phyloP scores from a whole-genome alignment of 768 basidiomycete species.

The Clitopilus passeckerianus region DNA sequence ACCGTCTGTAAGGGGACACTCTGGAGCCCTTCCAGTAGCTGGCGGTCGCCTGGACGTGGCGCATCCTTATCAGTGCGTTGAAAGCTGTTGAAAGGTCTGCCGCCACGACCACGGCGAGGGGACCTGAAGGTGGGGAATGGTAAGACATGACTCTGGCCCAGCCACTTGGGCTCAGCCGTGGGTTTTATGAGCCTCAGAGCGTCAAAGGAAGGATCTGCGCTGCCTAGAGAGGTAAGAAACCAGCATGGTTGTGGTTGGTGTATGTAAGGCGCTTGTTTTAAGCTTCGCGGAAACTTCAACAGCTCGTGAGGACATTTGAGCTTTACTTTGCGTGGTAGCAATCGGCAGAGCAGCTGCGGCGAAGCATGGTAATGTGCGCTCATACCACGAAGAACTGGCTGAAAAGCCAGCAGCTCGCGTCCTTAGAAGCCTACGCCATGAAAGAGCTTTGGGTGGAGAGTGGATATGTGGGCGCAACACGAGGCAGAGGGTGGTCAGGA shows the following conservation, averaged over 20 bases:
- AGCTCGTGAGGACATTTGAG: background rate
- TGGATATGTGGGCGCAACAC: too few relatives aligned
- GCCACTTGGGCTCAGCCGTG: background rate
- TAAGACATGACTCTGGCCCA: background rate
- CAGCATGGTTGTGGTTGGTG: background rate
- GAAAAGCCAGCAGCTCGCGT: background rate
- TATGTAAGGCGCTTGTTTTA: background rate
- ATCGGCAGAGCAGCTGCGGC: too few relatives aligned
- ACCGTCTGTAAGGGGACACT: slow-evolving; percentile 22
- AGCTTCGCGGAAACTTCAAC: background rate
- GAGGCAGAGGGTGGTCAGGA: too few relatives aligned
- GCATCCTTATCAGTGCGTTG: background rate
- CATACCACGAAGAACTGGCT: background rate
- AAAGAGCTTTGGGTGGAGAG: too few relatives aligned
- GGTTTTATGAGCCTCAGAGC: background rate
- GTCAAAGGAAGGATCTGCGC: background rate
- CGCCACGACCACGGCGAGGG: background rate
- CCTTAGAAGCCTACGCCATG: too few relatives aligned
- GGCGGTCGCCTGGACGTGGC: slow-evolving; percentile 26
- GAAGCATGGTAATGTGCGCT: too few relatives aligned
- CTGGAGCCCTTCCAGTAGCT: slow-evolving; percentile 30
- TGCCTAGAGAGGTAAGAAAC: background rate
- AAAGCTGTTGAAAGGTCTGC: background rate
- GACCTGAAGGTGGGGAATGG: background rate
- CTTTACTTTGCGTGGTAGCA: too few relatives aligned